A percentile compares a stretch with the other conserved stretches of the same genome.
Conservation (phyloP, 192 early-diverging fungal species). For the Coemansia sp. region DNA sequence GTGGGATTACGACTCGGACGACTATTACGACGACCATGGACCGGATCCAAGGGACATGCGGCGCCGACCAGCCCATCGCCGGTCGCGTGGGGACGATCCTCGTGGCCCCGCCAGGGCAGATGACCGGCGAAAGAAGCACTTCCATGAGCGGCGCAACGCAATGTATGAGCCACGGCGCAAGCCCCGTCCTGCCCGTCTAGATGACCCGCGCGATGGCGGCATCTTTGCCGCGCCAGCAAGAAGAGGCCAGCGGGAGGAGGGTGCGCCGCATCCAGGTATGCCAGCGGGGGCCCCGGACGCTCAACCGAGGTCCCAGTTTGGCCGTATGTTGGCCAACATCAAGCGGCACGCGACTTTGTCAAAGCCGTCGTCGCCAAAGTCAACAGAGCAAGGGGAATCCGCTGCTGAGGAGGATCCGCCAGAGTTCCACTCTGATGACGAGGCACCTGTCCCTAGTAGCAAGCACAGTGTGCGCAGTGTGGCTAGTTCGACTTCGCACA, state of each 20-base stretch:
- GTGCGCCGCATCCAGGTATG: background rate
- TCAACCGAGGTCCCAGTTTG: slow-evolving; percentile 37
- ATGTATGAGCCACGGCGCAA: background rate
- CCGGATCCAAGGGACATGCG: background rate
- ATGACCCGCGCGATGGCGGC: slow-evolving; percentile 36
- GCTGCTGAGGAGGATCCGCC: background rate
- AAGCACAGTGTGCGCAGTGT: too few species aligned
- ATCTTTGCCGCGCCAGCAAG: slow-evolving; percentile 4
- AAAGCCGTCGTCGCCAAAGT: background rate
- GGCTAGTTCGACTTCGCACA: too few species aligned
- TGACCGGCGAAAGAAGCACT: background rate
- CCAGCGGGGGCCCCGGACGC: background rate
- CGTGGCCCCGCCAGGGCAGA: background rate
- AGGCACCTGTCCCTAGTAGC: too few species aligned
- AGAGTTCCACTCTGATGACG: too few species aligned
- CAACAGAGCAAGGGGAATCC: background rate
- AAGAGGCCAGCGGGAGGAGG: background rate
- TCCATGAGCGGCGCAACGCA: background rate
- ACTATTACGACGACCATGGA: slow-evolving; percentile 1
- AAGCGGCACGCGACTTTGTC: slow-evolving; percentile 10
- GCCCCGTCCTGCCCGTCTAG: slow-evolving; percentile 6
- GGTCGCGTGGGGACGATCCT: background rate
- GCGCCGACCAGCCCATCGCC: background rate
- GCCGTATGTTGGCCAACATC: slow-evolving; percentile 39
- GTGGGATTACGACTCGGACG: slow-evolving; percentile 13